phyloP scores from a whole-genome alignment of 108 stramenopile species.

The Pseudonitzschia multiseries region DNA sequence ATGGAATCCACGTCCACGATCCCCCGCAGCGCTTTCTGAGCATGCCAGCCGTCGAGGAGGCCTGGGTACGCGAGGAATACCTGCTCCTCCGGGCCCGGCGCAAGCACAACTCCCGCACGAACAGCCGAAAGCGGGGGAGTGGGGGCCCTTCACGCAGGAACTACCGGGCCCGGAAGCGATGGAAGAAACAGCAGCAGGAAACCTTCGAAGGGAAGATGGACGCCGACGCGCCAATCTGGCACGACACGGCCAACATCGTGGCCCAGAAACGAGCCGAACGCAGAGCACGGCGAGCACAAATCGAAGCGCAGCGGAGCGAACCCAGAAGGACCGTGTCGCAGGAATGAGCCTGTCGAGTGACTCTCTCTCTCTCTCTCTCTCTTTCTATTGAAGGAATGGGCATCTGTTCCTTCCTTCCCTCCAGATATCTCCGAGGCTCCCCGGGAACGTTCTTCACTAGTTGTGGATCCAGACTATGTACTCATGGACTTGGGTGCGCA shows the following conservation, averaged over 20 bases:
- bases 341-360: no score
- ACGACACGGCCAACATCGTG: neutral
- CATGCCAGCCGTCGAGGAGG: neutral
- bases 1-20: neutral
- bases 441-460: no score
- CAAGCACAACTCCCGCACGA: neutral
- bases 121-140: neutral
- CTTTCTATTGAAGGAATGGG: no score
- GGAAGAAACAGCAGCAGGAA: neutral
- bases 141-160: neutral
- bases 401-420: no score
- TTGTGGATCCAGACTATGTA: no score
- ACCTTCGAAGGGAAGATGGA: neutral
- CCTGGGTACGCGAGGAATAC: neutral
- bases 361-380: no score
- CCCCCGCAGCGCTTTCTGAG: neutral
- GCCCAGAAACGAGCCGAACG: neutral
- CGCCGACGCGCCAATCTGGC: neutral
- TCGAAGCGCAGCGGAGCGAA: no score
- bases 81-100: neutral
- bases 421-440: no score
- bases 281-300: neutral
- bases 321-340: no score
- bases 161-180: conserved; percentile 1
- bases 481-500: no score